These are phyloP conservation scores for Sanghuangporus baumii DNA, from an alignment of 1,284 basidiomycete species.

Conservation along the genomic window DNA sequence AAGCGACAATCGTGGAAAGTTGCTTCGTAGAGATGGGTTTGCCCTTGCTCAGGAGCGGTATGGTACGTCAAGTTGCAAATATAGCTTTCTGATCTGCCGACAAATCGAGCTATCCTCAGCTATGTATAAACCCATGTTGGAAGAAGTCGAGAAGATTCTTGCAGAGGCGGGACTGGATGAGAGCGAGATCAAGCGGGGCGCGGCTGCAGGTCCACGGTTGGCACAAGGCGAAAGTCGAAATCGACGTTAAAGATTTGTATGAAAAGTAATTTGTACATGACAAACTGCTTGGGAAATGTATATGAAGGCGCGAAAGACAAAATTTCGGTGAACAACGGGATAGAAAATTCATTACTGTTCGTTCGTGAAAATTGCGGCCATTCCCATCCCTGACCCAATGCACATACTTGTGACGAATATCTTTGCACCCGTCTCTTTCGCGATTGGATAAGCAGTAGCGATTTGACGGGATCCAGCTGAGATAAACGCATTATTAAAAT, in stretches of 20 bases:
- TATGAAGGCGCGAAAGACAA: neutral
- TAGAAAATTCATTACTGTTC: slow-evolving; percentile 50
- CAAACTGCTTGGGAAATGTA: neutral
- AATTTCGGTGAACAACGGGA: neutral
- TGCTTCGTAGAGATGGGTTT: slow-evolving; percentile 76
- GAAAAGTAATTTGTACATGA: neutral
- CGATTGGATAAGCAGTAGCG: slow-evolving; percentile 79
- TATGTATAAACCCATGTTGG: slow-evolving; percentile 72
- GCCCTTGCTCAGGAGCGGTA: slow-evolving; percentile 65
- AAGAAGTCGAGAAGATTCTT: slow-evolving; percentile 82
- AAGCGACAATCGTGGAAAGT: slow-evolving; percentile 72
- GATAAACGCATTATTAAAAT: neutral
- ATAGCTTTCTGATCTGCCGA: slow-evolving; percentile 8
- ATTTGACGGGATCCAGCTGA: slow-evolving; percentile 86
- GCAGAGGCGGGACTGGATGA: slow-evolving; percentile 85
- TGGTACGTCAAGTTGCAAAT: slow-evolving; percentile 30
- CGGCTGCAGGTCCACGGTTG: slow-evolving; percentile 31
- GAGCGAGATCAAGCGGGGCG: slow-evolving; percentile 64
- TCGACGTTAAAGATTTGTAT: slow-evolving; percentile 1
- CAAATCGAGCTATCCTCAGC: slow-evolving; percentile 30
- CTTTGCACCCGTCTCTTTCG: slow-evolving; percentile 70
- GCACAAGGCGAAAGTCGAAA: slow-evolving; percentile 11
- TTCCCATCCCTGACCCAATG: slow-evolving; percentile 90
- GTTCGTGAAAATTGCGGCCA: slow-evolving; percentile 77
- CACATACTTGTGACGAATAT: slow-evolving; percentile 94